Base-by-base conservation (phyloP, 176 grass and related monocot genomes). In the Oryza punctata region DNA sequence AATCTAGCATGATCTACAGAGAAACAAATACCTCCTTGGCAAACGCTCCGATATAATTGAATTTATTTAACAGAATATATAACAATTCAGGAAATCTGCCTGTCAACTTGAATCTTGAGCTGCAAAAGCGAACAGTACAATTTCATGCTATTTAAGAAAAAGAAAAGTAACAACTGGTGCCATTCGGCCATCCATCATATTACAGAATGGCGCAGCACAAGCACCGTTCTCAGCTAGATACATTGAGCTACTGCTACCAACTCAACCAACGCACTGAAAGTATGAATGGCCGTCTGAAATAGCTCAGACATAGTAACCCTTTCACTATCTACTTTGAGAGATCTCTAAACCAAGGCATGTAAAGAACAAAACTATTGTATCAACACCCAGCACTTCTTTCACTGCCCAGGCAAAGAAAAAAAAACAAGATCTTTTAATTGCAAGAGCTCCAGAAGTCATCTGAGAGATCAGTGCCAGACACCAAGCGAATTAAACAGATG, bases 281-380 rank as follows among this genome's bases (percentile, higher is more conserved):
- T 15, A 85, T 73, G 72, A 78, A 78, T 18, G 83, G 84, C 79
- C 87, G 90, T 76, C 72, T 50, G 66, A 80, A 89, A 82, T 61
- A 89, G 69, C 84, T 83, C n/a, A n/a, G 35, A 57, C 50, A 59
- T 19, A 67, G 60, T 26, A 44, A 82, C 72, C 30, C 45, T 87
- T 61, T 60, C 72, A 54, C 82, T 72, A 79, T 84, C 68, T 76
- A 86, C 82, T 73, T 79, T 45, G 74, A 24, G 28, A 65, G 72
- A 32, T 32, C 23, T 52, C 66, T 25, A 49, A 81, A 60, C 67
- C 30, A 70, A 47, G 14, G 26, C 43, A 70, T 35, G 45, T 37
- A 70, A 70, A 50, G 18, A 72, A 16, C 18, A 72, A 75, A 73
- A 84, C 78, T 69, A 44, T 35, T 67, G 21, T 67, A 69, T 37